Base-by-base conservation (phyloP, 805 yeast species). In the Lipomyces oligophaga region DNA sequence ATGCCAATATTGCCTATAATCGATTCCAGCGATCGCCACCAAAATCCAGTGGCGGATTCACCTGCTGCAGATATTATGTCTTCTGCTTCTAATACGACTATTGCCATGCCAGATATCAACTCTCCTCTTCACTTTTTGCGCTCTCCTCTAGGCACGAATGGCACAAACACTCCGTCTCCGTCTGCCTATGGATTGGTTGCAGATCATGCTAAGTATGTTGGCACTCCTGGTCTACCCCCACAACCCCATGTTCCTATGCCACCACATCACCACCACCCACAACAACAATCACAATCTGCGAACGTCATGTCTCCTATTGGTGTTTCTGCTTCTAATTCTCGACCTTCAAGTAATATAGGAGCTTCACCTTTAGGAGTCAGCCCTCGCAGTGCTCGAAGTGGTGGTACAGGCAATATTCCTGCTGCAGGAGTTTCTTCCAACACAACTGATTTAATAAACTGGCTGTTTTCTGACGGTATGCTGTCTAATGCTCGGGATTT, bases 401-500 rank as follows among this genome's bases (percentile, higher is more conserved):
- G 15, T 26, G 41, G 4, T 6, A 21, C 6, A 16, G 42, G 18
- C 8, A 5, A 10, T 16, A 26, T 10, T 5, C 28, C 34, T 18
- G 16, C 24, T 15, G 15, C 41, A 7, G 7, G 3, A 8, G 16
- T 8, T 20, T 8, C 31, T 6, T 5, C 43, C 3, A 44, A 43
- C 30, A 22, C 34, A 2, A 35, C 59, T 4, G 67, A 66, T 42
- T 50, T 65, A n/a, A 57, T 66, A 18, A 58, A 67, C 21, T 65
- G 69, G 69, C 57, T 65, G 19, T 65, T 65, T 41, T 64, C 69
- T 0, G 69, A 66, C 38, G 64, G 66, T 27, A 53, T 60, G 55
- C 44, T 61, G 25, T 55, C 65, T 2, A 57, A 56, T 25, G 51
- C 58, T 11, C 43, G 52, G 6, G 63, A 61, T 31, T 52, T 59